Evolutionary conservation across 2,329 filamentous ascomycete species (phyloP), one percentile per base, ranked within the genome.

Genomic region (Colletotrichum agaves): DNA sequence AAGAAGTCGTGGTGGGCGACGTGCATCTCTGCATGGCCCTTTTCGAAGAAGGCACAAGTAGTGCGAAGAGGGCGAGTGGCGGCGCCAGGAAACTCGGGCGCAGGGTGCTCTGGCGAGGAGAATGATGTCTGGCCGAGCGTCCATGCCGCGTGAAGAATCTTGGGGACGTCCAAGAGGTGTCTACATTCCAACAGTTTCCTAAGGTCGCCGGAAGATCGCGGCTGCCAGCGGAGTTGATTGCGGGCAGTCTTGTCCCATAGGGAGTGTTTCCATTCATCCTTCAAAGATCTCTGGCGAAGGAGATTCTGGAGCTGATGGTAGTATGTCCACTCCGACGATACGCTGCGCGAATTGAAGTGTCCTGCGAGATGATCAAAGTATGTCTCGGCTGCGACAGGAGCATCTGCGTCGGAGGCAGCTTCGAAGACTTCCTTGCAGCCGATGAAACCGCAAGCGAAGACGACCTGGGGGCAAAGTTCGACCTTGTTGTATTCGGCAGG

Each of bases 321-420:
- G 72, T 82, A 83, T 60, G 82, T 79, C 81, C 81, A 83, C 49
- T 80, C 76, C 2, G 59, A 50, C 43, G 35, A 10, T 12, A 8
- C 17, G 21, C 37, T 33, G 12, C 46, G n/a, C 33, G 50, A 61
- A 68, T 82, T 80, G 23, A 83, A 83, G 67, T 83, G 81, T 72
- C 82, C 82, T 43, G 81, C 81, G 60, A 83, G 80, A 69, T 83
- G 81, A 69, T 82, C 81, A 70, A 83, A 82, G 74, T 81, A 82
- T 71, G 80, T 82, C 68, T 83, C 80, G 15, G 78, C 78, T 21
- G 76, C 76, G 21, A 74, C 67, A 3, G 75, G 71, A 2, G 80
- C 78, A 35, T 81, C 80, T 12, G 79, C 77, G 15, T 73, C 76
- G 55, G 68, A 75, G 1, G 75, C 68, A 13, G 81, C 78, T 72